Evolutionary conservation across 148 eudicot genomes (phyloP), one percentile per base, ranked within the genome.

Genomic region (Rhododendron kiyosumense): DNA sequence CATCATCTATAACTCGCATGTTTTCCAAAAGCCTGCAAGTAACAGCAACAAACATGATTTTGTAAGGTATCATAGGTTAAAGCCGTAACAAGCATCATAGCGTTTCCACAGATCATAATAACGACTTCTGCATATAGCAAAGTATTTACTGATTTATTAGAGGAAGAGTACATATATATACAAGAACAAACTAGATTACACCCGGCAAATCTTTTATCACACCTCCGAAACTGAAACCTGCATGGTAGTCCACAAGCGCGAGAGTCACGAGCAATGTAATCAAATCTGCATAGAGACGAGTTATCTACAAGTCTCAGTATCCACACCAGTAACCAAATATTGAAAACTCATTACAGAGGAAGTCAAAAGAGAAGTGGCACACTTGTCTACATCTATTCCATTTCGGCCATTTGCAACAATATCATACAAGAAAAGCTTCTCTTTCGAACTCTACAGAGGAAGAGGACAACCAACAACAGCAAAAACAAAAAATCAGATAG

Each of bases 361-460:
- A 84, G 81, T 26, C 32, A 80, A 78, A 26, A 79, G 61, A 45
- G 41, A 59, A 13, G 84, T 34, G 41, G 26, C 41, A 81, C 89
- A 93, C 96, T 93, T 93, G 91, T 93, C 96, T 28, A 93, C 96
- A 82, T 93, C 96, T n/a, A 93, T 90, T 76, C 93, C 93, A 79
- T 85, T 93, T 84, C 94, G 89, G 81, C 96, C 96, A 90, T 93
- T 92, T 81, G 96, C 96, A 81, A 93, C 96, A 84, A 93, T 91
- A 86, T 93, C 96, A 84, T 91, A 92, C 59, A 93, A 88, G 90
- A 92, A 93, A 5, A 91, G 84, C 85, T 93, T 93, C 87, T 91
- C 96, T 76, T 84, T 90, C 78, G 83, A 52, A 84, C 83, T 49
- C 97, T 94, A 82, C 81, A 84, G n/a, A 49, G 77, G 86, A 73